A percentile compares a stretch with the other conserved stretches of the same genome.
These are phyloP conservation scores for Penicillium parvum DNA, from an alignment of 495 filamentous ascomycete species.

Conservation along the genomic window DNA sequence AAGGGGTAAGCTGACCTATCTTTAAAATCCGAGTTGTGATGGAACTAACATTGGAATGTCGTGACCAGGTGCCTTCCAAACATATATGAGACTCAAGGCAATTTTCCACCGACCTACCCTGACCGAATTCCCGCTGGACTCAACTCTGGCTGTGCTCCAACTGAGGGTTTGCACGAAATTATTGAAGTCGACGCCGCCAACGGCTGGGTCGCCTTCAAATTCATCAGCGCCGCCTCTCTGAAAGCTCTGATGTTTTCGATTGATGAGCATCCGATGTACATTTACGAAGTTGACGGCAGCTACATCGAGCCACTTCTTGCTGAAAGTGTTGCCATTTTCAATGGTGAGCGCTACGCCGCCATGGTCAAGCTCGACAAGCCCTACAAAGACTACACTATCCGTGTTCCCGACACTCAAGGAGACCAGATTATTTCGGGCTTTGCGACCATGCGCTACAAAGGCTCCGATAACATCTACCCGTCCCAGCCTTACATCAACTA, in stretches of 20 bases:
- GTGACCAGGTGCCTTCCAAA: slow-evolving; percentile 23
- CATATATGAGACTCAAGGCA: slow-evolving; percentile 26
- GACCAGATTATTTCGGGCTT: slow-evolving; percentile 35
- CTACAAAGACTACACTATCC: slow-evolving; percentile 32
- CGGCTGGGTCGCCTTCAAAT: slow-evolving; percentile 46
- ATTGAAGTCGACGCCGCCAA: slow-evolving; percentile 33
- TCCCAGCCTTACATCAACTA: slow-evolving; percentile 37
- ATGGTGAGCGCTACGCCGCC: slow-evolving; percentile 34
- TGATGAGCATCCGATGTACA: slow-evolving; percentile 36
- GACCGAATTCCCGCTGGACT: slow-evolving; percentile 32
- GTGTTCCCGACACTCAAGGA: slow-evolving; percentile 27
- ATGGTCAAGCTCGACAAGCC: slow-evolving; percentile 38
- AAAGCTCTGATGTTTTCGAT: slow-evolving; percentile 40
- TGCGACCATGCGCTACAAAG: slow-evolving; percentile 33
- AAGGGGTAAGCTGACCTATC: slow-evolving; percentile 39
- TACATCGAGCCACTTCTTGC: slow-evolving; percentile 34
- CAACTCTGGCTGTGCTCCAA: slow-evolving; percentile 38
- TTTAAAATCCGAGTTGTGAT: not conserved
- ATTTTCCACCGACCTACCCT: slow-evolving; percentile 26
- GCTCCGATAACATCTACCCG: slow-evolving; percentile 9
- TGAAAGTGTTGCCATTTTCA: slow-evolving; percentile 27
- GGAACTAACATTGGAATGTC: not conserved
- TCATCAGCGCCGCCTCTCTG: slow-evolving; percentile 41
- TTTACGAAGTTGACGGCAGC: slow-evolving; percentile 40
- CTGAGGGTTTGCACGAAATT: slow-evolving; percentile 31